phyloP scores from a whole-genome alignment of 2,329 filamentous ascomycete species.

The Penicillium sclerotigenum region DNA sequence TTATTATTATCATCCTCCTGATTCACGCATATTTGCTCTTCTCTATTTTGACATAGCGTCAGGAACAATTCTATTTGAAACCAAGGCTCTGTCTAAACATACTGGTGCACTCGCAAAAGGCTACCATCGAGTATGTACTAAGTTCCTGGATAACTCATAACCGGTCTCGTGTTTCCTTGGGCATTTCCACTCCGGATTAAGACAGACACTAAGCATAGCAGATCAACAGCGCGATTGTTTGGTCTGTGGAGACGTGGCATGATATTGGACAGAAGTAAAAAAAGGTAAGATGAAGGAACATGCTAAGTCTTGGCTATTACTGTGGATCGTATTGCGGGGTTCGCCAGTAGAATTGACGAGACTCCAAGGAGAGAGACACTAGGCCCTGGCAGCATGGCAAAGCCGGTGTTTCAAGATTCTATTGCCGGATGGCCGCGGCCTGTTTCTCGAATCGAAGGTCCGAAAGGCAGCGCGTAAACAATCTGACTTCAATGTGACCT shows the following conservation, averaged over 20 bases:
- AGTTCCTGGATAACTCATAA: too few species aligned
- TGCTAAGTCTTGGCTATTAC: neutral
- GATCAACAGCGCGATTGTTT: neutral
- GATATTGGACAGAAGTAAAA: conserved; percentile 3
- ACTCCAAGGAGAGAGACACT: neutral
- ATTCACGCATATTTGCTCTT: neutral
- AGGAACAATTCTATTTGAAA: neutral
- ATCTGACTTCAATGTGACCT: neutral
- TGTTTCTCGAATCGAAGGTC: neutral
- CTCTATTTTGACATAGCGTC: neutral
- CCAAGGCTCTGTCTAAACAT: neutral
- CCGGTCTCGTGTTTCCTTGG: neutral
- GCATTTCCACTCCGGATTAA: neutral
- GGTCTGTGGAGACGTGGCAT: neutral
- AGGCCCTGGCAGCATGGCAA: neutral
- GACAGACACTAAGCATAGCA: neutral
- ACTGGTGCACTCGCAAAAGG: too few species aligned
- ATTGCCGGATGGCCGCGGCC: neutral
- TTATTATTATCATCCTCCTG: neutral
- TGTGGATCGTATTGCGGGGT: conserved; percentile 1
- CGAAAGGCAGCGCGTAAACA: neutral
- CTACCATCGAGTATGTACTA: neutral
- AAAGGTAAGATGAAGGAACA: conserved; percentile 10
- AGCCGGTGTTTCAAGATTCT: neutral
- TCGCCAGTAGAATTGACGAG: neutral